phyloP scores from a whole-genome alignment of 2,329 filamentous ascomycete species.

The Lasiodiplodia gonubiensis region DNA sequence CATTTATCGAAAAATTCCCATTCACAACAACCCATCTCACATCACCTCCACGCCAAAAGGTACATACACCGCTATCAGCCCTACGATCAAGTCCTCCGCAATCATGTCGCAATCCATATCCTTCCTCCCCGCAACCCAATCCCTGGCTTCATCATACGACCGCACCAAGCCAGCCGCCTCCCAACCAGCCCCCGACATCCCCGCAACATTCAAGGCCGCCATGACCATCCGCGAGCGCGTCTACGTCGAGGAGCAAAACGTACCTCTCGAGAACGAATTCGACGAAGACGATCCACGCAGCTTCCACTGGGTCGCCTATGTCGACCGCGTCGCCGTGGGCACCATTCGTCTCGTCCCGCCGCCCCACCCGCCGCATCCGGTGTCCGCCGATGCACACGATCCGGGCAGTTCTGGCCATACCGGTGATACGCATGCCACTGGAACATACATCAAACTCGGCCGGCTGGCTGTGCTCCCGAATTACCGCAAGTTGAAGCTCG shows the following conservation, averaged over 20 bases:
- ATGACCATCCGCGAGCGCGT: constrained; percentile 64
- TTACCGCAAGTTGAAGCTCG: constrained; percentile 70
- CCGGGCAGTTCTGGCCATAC: constrained; percentile 32
- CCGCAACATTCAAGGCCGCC: constrained; percentile 58
- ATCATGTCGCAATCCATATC: constrained; percentile 45
- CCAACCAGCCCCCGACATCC: constrained; percentile 45
- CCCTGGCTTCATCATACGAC: constrained; percentile 45
- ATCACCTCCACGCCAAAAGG: neutral
- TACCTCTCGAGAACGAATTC: constrained; percentile 70
- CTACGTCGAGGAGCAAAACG: constrained; percentile 63
- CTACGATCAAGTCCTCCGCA: constrained; percentile 13
- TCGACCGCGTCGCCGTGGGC: constrained; percentile 65
- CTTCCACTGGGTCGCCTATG: constrained; percentile 87
- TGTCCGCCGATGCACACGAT: constrained; percentile 39
- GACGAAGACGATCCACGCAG: constrained; percentile 80
- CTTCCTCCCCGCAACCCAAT: constrained; percentile 44
- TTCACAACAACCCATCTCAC: neutral
- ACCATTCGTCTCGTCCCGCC: constrained; percentile 83
- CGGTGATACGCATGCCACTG: constrained; percentile 44
- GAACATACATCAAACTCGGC: constrained; percentile 83
- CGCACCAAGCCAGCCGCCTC: constrained; percentile 40
- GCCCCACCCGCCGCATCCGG: constrained; percentile 71
- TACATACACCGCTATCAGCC: neutral
- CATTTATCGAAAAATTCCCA: no score
- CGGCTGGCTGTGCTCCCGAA: constrained; percentile 72